Percentiles rank a stretch among this genome's conserved stretches.
Evolutionary conservation across 2,329 filamentous ascomycete species (phyloP).

Genomic region (Aureobasidium sp.): DNA sequence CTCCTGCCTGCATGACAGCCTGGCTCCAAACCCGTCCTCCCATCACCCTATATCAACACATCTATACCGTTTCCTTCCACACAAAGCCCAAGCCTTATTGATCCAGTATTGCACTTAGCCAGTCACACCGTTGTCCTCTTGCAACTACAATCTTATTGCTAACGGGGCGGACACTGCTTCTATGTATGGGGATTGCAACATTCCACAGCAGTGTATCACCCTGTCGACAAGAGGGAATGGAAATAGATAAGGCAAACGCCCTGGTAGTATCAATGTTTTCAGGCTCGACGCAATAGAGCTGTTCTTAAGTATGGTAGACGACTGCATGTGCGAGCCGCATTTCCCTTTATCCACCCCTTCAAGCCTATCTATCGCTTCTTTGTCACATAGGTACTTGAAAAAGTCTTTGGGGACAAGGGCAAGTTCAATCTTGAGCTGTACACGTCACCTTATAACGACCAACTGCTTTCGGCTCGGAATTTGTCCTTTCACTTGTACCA

Average conservation of each 20-base stretch:
- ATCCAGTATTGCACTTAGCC: too few species aligned
- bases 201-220: not conserved
- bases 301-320: not conserved
- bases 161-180: not conserved
- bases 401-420: not conserved
- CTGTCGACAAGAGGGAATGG: constrained; percentile 5
- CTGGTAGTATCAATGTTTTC: not conserved
- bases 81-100: not conserved
- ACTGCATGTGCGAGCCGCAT: not conserved
- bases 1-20: not conserved
- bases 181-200: not conserved
- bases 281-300: not conserved
- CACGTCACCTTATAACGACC: not conserved
- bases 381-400: not conserved
- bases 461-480: not conserved
- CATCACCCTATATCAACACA: not conserved
- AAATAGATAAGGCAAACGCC: constrained; percentile 1
- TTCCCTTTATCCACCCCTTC: not conserved
- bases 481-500: not conserved
- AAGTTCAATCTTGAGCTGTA: not conserved
- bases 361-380: not conserved
- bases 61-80: not conserved
- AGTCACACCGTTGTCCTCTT: not conserved
- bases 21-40: not conserved
- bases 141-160: not conserved